Evolutionary conservation across 495 filamentous ascomycete genomes (phyloP), one percentile per base, ranked within the genome.

Genomic region (Penicillium arizonense): DNA sequence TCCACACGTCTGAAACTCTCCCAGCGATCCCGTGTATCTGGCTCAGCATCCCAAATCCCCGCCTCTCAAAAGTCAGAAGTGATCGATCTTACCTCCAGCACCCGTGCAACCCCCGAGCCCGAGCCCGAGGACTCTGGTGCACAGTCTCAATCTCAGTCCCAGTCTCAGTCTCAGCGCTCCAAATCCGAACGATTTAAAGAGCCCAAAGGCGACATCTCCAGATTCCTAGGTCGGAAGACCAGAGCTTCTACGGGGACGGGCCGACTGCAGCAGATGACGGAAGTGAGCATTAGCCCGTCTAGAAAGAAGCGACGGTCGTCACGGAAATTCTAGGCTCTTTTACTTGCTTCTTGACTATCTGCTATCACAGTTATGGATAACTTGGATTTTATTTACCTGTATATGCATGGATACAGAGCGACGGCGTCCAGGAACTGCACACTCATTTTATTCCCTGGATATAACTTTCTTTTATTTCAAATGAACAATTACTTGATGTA

Each of bases 31-130:
- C 44, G 13, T n/a, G 36, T 21, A 40, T 42, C 44, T 8, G 11
- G 11, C 21, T 50, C 52, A 0, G 23, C 16, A 33, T 61, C 55
- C 3, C 62, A 58, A 24, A 44, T 40, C 28, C 52, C 47, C 5
- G 35, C 47, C 18, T 65, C 69, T 2, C 64, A 70, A 46, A 47
- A 39, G 9, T 69, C 68, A 3, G 60, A 58, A 21, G 43, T 78
- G 14, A 60, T 81, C 9, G 77, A 79, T 44, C 57, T 80, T 20
- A 80, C 77, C 0, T 70, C 70, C 18, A 75, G 71, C 42, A 73
- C 77, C 20, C 50, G 54, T 3, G 57, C 57, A 2, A 67, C 66
- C n/a, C 63, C 67, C 1, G 60, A 48, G 0, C 61, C 62, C 3
- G 10, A 33, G 28, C 28, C 8, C 4, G 28, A 30, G 6, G 9